Conservation (phyloP, 257 asterid genomes). For the Solanum megistacrolobum region DNA sequence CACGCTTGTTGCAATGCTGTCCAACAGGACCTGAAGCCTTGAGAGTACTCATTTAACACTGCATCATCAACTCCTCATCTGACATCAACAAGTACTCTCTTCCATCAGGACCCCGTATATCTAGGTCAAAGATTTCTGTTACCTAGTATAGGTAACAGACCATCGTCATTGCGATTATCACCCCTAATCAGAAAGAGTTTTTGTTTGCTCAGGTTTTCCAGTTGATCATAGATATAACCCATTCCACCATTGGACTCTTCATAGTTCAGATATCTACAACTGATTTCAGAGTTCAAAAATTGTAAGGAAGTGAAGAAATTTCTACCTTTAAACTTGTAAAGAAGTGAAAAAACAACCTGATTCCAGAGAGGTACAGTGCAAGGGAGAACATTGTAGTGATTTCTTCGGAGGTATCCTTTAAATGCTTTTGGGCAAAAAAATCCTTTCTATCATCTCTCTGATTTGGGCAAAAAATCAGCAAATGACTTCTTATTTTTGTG, state of each 20-base stretch:
- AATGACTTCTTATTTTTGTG: not conserved
- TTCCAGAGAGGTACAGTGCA: not conserved
- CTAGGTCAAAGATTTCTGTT: not conserved
- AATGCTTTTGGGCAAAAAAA: not conserved
- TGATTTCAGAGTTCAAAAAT: not conserved
- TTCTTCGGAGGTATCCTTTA: not conserved
- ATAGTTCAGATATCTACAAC: not conserved
- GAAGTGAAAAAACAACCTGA: not conserved
- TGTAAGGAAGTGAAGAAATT: not conserved
- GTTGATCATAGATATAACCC: not conserved
- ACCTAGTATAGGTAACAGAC: not conserved
- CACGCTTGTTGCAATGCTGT: constrained; percentile 95
- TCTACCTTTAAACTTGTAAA: not conserved
- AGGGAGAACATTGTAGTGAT: not conserved
- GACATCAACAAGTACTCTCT: constrained; percentile 50
- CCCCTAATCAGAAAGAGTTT: not conserved
- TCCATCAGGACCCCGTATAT: constrained; percentile 20
- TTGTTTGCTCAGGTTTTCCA: not conserved
- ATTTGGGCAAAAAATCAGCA: not conserved
- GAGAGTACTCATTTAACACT: constrained; percentile 71
- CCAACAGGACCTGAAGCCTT: constrained; percentile 94
- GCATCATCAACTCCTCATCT: constrained; percentile 74
- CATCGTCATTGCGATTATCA: not conserved
- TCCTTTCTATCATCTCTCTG: not conserved
- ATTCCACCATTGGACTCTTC: not conserved